Evolutionary conservation across 495 filamentous ascomycete genomes (phyloP), one percentile per base, ranked within the genome.

Genomic region (Penicillium canariense): DNA sequence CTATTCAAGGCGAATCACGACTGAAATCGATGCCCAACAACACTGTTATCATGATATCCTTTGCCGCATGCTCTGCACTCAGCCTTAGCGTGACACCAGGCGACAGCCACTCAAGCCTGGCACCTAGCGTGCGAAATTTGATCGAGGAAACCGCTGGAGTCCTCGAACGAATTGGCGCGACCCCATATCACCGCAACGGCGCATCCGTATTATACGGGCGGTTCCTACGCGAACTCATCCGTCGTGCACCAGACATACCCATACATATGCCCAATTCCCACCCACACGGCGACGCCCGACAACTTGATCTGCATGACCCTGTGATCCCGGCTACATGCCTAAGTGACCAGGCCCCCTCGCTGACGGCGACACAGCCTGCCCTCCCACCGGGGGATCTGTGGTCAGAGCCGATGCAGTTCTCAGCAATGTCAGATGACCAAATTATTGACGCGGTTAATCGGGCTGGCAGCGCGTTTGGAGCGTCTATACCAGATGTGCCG

Each of bases 21-120:
- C 76, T 89, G 4, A 83, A 84, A 32, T 87, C 85, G 9, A 88
- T 89, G 85, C 86, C 86, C 4, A 89, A 88, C 70, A 88, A 89
- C 54, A 85, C 86, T 0, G 83, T 84, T 34, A 88, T 88, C 57
- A 88, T 88, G 86, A 87, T 88, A 20, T 86, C 86, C 4, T 89
- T 87, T 50, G 85, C 85, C 1, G 86, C 86, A 15, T 87, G 85
- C 59, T 85, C 87, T 42, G 84, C 85, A 1, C 73, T 89, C 18
- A 80, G 80, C 30, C 78, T 88, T 7, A 84, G 83, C 56, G 75
- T 81, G 1, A 78, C 83, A 47, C 77, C 81, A 10, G 70, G 77
- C 5, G 78, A 79, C 54, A 69, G 67, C 53, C 66, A 55, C 48
- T 84, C 81, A 9, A 84, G 79, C 36, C 67, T 88, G 4, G 84